phyloP scores from a whole-genome alignment of 2,329 filamentous ascomycete species.

The Peltaster fructicola region DNA sequence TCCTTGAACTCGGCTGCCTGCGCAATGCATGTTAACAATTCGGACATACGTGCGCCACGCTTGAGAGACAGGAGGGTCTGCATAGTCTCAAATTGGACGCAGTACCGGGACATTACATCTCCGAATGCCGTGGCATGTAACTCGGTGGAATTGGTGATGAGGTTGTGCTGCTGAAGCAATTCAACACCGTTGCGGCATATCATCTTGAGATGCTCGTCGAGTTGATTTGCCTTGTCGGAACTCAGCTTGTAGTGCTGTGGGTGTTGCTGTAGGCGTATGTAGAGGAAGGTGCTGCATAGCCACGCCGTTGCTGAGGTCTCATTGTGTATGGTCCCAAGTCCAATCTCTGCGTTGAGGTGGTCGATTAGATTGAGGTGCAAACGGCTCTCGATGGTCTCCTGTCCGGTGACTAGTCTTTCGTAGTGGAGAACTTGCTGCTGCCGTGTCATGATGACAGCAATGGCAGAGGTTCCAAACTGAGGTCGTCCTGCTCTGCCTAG shows the following conservation, averaged over 20 bases:
- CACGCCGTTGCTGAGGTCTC: constrained; percentile 50
- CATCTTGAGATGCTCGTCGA: constrained; percentile 47
- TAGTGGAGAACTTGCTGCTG: constrained; percentile 47
- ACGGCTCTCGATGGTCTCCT: constrained; percentile 59
- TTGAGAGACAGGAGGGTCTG: constrained; percentile 46
- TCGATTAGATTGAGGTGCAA: constrained; percentile 66
- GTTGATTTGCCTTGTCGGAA: constrained; percentile 31
- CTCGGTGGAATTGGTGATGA: constrained; percentile 33
- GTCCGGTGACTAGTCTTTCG: constrained; percentile 54
- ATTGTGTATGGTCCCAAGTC: constrained; percentile 52
- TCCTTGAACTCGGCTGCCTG: constrained; percentile 57
- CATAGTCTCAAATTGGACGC: constrained; percentile 67
- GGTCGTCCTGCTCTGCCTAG: constrained; percentile 67
- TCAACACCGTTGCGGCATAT: constrained; percentile 55
- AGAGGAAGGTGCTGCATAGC: constrained; percentile 63
- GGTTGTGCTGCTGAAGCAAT: constrained; percentile 40
- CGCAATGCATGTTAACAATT: constrained; percentile 49
- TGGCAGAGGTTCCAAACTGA: constrained; percentile 61
- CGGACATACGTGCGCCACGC: constrained; percentile 41
- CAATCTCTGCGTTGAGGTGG: constrained; percentile 71
- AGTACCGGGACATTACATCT: constrained; percentile 68
- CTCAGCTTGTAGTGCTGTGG: constrained; percentile 52
- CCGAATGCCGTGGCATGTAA: constrained; percentile 55
- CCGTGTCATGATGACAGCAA: constrained; percentile 64
- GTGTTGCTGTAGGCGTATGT: constrained; percentile 54